Evolutionary conservation across 768 basidiomycete species (phyloP).

Genomic region (Leccinellum rugosiceps): DNA sequence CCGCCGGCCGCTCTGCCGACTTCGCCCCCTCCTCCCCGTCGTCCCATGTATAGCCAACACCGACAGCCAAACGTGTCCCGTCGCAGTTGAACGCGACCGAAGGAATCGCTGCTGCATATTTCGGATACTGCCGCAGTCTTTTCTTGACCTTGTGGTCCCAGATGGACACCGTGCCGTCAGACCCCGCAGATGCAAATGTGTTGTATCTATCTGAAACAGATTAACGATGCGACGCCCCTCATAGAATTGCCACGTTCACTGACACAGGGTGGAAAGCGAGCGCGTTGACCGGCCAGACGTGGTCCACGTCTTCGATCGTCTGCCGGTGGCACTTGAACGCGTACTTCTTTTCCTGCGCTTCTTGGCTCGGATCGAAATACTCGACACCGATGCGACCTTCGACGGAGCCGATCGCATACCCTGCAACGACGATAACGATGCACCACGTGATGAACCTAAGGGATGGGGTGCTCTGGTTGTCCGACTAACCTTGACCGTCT

Average conservation of each 20-base stretch:
- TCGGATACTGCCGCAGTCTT: slow-evolving; percentile 85
- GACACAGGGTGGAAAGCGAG: slow-evolving; percentile 91
- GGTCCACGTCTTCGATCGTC: slow-evolving; percentile 85
- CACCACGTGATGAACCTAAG: not conserved
- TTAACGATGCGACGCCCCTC: not conserved
- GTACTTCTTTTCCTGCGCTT: slow-evolving; percentile 69
- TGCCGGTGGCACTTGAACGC: slow-evolving; percentile 98
- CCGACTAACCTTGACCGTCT: slow-evolving; percentile 74
- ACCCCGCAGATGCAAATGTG: slow-evolving; percentile 94
- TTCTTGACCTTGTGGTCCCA: slow-evolving; percentile 99
- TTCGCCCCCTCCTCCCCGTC: slow-evolving; percentile 74
- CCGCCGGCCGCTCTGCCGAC: slow-evolving; percentile 56
- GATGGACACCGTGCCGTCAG: slow-evolving; percentile 89
- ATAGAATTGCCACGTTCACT: slow-evolving; percentile 20
- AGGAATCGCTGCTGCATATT: slow-evolving; percentile 72
- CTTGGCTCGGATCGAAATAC: slow-evolving; percentile 83
- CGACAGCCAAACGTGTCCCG: slow-evolving; percentile 80
- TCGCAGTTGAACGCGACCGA: slow-evolving; percentile 81
- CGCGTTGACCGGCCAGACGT: slow-evolving; percentile 95
- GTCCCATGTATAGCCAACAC: slow-evolving; percentile 87
- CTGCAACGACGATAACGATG: slow-evolving; percentile 36
- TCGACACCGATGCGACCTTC: slow-evolving; percentile 98
- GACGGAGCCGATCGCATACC: slow-evolving; percentile 90
- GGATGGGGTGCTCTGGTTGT: not conserved
- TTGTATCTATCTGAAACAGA: slow-evolving; percentile 54